Evolutionary conservation across 1,284 basidiomycete species (phyloP), one percentile per base, ranked within the genome.

Genomic region (Malassezia pachydermatis): DNA sequence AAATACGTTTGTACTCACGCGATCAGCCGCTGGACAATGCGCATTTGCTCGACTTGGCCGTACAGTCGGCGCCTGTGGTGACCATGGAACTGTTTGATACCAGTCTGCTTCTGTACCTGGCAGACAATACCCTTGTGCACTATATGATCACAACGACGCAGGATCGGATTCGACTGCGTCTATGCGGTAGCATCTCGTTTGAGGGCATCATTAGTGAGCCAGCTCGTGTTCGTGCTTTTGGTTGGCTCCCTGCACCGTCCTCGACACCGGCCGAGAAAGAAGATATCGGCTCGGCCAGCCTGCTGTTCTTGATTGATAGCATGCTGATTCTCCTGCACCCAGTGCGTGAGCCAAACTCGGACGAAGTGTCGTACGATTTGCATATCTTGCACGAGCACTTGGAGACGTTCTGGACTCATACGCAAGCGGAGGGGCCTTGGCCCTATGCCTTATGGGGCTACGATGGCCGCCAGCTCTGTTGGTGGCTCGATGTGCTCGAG

Each of bases 391-490:
- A 90, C 0, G 88, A 95, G 62, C 81, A 84, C 23, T 88, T 98
- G 55, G 92, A 99, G 67, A 89, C 90, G 67, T 98, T 90, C 73
- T 99, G 92, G 92, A 95, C 92, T 35, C 90, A 96, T 75, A 75
- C 95, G 43, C 81, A 84, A 37, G 90, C 89, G 0, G 88, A 95
- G 28, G 86, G 84, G 2, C 82, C 87, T 2, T 76, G 98, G 24
- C 90, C 96, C 67, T 95, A 98, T 73, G 94, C 89, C 7, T 76
- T 99, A 11, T 99, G 92, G 92, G 92, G 84, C 1, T 98, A 88
- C 71, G 92, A 98, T 62, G 94, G 90, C 1, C 78, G 80, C 51
- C 80, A 81, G 10, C 84, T 98, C 65, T 78, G 87, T 34, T 81
- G 98, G 16, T 99, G 92, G 92, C 76, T 98, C 25, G 90, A 98